Conservation (phyloP, 1,284 basidiomycete genomes). For the Melampsora larici-populina region DNA sequence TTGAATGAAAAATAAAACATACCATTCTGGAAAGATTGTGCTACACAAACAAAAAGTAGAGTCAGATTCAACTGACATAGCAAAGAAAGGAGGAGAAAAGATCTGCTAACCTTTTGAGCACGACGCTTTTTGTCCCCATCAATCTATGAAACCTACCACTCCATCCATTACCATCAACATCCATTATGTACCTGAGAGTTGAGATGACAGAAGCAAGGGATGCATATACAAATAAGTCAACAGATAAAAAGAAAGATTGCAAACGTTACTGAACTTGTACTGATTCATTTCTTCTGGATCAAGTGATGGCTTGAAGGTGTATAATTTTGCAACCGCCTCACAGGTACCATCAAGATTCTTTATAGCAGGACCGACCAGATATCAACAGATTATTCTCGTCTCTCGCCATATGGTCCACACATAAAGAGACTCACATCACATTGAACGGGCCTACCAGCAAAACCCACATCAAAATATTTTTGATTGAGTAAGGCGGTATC, state of each 20-base stretch:
- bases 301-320: conserved; percentile 53
- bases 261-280: conserved; percentile 51
- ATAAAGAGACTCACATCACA: conserved; percentile 48
- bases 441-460: conserved; percentile 50
- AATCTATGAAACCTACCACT: conserved; percentile 52
- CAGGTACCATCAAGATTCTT: conserved; percentile 49
- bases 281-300: conserved; percentile 49
- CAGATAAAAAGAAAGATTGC: background rate
- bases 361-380: background rate
- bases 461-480: conserved; percentile 50
- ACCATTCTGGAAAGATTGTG: conserved; percentile 52
- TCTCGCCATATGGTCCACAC: background rate
- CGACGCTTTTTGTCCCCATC: conserved; percentile 40
- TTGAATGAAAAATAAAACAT: background rate
- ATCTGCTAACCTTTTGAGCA: conserved; percentile 50
- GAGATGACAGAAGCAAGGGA: background rate
- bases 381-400: background rate
- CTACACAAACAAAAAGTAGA: conserved; percentile 22
- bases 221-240: background rate
- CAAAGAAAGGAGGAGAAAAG: conserved; percentile 49
- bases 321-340: conserved; percentile 50
- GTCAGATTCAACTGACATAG: conserved; percentile 16
- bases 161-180: conserved; percentile 58
- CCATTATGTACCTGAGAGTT: conserved; percentile 50
- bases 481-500: conserved; percentile 18